Conservation (phyloP, 2,329 filamentous ascomycete genomes). For the Lecanicillium sp. region DNA sequence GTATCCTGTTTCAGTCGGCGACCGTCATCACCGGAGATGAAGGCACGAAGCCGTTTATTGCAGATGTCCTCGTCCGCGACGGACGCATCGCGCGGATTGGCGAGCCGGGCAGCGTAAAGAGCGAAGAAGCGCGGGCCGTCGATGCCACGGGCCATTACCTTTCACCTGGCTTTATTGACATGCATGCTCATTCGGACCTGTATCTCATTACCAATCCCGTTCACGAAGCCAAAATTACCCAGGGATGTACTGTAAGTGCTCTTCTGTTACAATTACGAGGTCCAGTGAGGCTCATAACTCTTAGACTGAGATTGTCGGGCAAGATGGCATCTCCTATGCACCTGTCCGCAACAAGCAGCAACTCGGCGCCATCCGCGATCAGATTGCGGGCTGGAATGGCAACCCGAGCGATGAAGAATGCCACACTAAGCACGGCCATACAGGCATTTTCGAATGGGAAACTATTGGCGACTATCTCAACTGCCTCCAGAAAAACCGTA, state of each 20-base stretch:
- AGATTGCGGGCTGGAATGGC: constrained; percentile 18
- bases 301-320: constrained; percentile 16
- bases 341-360: constrained; percentile 13
- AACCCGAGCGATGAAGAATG: constrained; percentile 16
- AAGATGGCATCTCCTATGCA: constrained; percentile 17
- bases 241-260: constrained; percentile 15
- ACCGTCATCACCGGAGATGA: constrained; percentile 16
- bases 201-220: constrained; percentile 15
- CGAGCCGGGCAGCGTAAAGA: constrained; percentile 10
- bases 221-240: constrained; percentile 17
- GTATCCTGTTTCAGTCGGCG: constrained; percentile 14
- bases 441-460: constrained; percentile 15
- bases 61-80: constrained; percentile 14
- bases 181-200: constrained; percentile 18
- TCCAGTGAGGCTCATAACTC: too few relatives aligned
- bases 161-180: constrained; percentile 18
- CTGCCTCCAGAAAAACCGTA: constrained; percentile 14
- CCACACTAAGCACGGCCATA: constrained; percentile 8
- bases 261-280: too few relatives aligned
- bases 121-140: constrained; percentile 9
- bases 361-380: constrained; percentile 13
- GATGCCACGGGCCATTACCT: constrained; percentile 13
- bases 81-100: constrained; percentile 14
- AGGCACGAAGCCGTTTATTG: constrained; percentile 12
- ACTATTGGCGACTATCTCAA: constrained; percentile 16